These are phyloP conservation scores for Bipolaris bicolor DNA, from an alignment of 2,329 filamentous ascomycete species.

Conservation along the genomic window DNA sequence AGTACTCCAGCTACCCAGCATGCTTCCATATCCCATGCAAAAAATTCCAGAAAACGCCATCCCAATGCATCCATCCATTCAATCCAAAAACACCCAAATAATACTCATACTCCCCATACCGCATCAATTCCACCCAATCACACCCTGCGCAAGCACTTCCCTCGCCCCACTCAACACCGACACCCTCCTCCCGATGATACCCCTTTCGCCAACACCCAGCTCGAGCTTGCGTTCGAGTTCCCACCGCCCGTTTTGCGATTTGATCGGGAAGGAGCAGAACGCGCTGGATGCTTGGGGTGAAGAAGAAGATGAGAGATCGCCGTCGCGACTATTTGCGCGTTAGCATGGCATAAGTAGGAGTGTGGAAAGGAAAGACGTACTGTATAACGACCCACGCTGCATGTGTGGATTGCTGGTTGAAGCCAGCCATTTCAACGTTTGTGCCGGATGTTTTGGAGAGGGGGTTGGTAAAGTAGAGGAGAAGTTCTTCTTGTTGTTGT, in stretches of 20 bases:
- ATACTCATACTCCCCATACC: too few species aligned
- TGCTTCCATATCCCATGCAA: too few species aligned
- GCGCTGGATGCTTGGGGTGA: constrained; percentile 13
- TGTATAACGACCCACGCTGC: constrained; percentile 40
- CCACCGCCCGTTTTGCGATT: neutral
- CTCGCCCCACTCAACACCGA: constrained; percentile 37
- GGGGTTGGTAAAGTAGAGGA: constrained; percentile 39
- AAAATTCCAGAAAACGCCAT: neutral
- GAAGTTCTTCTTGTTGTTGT: constrained; percentile 28
- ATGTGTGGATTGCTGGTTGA: constrained; percentile 7
- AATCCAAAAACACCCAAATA: too few species aligned
- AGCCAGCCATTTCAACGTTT: constrained; percentile 37
- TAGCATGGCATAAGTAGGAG: too few species aligned
- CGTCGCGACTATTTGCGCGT: constrained; percentile 29
- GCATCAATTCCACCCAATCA: constrained; percentile 46
- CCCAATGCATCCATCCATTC: too few species aligned
- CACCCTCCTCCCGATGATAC: constrained; percentile 43
- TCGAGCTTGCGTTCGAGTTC: too few species aligned
- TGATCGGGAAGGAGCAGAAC: constrained; percentile 33
- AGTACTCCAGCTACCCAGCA: too few species aligned
- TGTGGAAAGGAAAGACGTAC: constrained; percentile 21
- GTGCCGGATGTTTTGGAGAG: constrained; percentile 28
- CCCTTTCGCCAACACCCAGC: constrained; percentile 32
- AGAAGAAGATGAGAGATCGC: constrained; percentile 32
- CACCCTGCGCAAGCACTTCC: constrained; percentile 37